Evolutionary conservation across 2,329 filamentous ascomycete species (phyloP).

Genomic region (Paracoccidioides brasiliensis): DNA sequence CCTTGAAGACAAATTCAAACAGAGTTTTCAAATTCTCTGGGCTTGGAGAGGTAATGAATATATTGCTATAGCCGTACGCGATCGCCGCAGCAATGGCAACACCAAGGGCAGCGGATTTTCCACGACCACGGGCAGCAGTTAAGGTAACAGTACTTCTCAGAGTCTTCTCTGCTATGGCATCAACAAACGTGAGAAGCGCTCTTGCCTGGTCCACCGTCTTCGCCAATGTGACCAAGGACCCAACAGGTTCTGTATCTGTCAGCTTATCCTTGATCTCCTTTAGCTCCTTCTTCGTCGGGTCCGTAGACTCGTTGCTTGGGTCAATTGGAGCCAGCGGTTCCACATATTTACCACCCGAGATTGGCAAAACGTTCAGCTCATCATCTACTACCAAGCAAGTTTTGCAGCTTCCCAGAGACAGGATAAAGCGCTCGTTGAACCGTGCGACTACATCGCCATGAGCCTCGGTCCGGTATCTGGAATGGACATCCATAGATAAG

Average conservation of each 20-base stretch:
- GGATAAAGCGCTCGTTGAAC: conserved; percentile 94
- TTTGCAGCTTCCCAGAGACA: conserved; percentile 89
- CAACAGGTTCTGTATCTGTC: conserved; percentile 73
- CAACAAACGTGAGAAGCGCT: conserved; percentile 89
- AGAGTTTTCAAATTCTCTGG: conserved; percentile 97
- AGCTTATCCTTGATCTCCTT: conserved; percentile 78
- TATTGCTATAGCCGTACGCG: conserved; percentile 95
- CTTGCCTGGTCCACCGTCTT: conserved; percentile 93
- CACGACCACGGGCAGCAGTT: conserved; percentile 85
- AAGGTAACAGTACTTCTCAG: conserved; percentile 84
- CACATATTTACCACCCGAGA: conserved; percentile 87
- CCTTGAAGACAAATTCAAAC: conserved; percentile 97
- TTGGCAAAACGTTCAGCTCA: conserved; percentile 91
- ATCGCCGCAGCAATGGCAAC: conserved; percentile 88
- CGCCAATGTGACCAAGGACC: conserved; percentile 69
- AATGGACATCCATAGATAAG: conserved; percentile 94
- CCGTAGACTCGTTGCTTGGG: conserved; percentile 57
- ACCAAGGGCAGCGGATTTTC: conserved; percentile 92
- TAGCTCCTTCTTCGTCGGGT: conserved; percentile 59
- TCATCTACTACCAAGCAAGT: conserved; percentile 94
- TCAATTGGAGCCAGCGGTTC: conserved; percentile 67
- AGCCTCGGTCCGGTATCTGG: conserved; percentile 88
- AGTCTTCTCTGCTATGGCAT: conserved; percentile 92
- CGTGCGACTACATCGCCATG: conserved; percentile 88
- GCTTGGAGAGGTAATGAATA: conserved; percentile 95